phyloP scores from a whole-genome alignment of 2,329 filamentous ascomycete species.

The Pezizomycotina sp. region DNA sequence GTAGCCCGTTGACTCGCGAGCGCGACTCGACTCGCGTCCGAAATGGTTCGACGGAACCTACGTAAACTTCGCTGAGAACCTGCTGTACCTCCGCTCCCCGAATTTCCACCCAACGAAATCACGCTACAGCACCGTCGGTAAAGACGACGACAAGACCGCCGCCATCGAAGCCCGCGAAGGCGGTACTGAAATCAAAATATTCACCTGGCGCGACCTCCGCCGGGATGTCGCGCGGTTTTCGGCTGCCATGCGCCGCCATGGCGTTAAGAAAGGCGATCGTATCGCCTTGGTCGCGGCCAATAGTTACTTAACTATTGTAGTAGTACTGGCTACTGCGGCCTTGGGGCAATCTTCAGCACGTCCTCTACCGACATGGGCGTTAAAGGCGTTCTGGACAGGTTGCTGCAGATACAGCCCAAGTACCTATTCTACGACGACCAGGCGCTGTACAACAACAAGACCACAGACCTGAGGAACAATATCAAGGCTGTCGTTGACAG shows the following conservation, averaged over 20 bases:
- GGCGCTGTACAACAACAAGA: conserved; percentile 64
- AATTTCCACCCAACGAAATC: conserved; percentile 31
- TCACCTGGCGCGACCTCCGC: conserved; percentile 54
- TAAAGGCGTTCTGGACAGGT: conserved; percentile 56
- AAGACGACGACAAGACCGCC: conserved; percentile 55
- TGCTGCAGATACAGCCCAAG: conserved; percentile 57
- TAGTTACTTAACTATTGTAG: conserved; percentile 53
- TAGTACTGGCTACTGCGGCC: conserved; percentile 53
- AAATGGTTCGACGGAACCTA: conserved; percentile 59
- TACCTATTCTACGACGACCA: conserved; percentile 74
- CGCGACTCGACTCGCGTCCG: conserved; percentile 54
- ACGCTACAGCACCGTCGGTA: conserved; percentile 42
- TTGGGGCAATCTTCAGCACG: conserved; percentile 61
- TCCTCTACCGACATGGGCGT: conserved; percentile 72
- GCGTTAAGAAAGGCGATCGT: conserved; percentile 54
- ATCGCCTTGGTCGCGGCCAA: conserved; percentile 62
- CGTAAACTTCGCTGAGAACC: conserved; percentile 67
- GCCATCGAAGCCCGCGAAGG: conserved; percentile 59
- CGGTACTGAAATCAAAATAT: conserved; percentile 37
- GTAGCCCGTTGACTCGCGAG: conserved; percentile 52
- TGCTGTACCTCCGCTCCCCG: conserved; percentile 45
- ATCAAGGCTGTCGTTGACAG: conserved; percentile 50
- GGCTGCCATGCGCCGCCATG: conserved; percentile 48
- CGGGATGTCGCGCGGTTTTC: conserved; percentile 41
- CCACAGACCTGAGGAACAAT: conserved; percentile 53